Percentiles rank a stretch among this genome's conserved stretches.
These are phyloP conservation scores for Podaxis sp. DNA, from an alignment of 768 basidiomycete genomes.

Conservation along the genomic window DNA sequence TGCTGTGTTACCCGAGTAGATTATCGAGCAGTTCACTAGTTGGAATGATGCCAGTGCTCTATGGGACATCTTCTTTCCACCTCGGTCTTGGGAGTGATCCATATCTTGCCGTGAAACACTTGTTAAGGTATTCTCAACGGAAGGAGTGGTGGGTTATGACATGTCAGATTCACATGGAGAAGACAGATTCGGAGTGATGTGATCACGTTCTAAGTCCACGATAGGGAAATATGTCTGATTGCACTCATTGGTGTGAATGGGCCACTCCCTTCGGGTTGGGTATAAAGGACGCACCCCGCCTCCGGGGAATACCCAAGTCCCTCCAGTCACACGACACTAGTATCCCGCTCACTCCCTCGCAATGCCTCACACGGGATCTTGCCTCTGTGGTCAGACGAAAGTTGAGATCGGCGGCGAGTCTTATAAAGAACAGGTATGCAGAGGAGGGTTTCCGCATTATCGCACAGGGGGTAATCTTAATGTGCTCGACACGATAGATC, in stretches of 20 bases:
- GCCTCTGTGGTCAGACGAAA: slow-evolving; percentile 35
- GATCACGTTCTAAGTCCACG: background rate
- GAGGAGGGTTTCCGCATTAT: background rate
- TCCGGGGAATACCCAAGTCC: background rate
- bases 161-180: background rate
- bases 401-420: slow-evolving; percentile 24
- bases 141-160: background rate
- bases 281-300: background rate
- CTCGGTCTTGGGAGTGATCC: too few relatives aligned
- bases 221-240: background rate
- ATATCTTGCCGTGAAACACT: background rate
- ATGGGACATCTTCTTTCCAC: too few relatives aligned
- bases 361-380: slow-evolving; percentile 25
- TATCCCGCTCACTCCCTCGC: background rate
- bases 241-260: background rate
- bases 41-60: too few relatives aligned
- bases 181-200: background rate
- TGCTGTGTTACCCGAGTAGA: too few relatives aligned
- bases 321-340: background rate
- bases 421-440: slow-evolving; percentile 28
- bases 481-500: slow-evolving; percentile 21
- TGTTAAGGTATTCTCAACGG: background rate
- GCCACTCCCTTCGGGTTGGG: background rate
- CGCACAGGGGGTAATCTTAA: background rate
- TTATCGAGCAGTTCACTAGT: too few relatives aligned